These are phyloP conservation scores for Fusarium goolgardi DNA, from an alignment of 2,329 filamentous ascomycete genomes.

Conservation along the genomic window DNA sequence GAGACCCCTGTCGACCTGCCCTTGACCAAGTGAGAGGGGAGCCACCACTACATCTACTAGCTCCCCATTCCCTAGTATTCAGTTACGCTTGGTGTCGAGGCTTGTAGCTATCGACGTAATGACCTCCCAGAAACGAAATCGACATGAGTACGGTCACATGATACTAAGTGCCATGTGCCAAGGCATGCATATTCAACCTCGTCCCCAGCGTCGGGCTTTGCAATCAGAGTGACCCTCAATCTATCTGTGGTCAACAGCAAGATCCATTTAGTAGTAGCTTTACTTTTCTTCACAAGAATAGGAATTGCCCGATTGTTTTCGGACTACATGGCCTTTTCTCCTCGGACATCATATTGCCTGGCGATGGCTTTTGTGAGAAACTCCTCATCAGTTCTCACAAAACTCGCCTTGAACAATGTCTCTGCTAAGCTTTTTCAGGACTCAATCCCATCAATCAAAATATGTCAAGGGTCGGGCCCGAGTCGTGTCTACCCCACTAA, in stretches of 20 bases:
- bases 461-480: slow-evolving; percentile 14
- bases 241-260: neutral
- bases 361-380: slow-evolving; percentile 6
- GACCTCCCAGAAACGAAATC: neutral
- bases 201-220: neutral
- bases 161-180: neutral
- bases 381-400: slow-evolving; percentile 42
- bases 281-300: neutral
- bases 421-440: slow-evolving; percentile 25
- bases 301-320: neutral
- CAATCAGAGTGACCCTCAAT: neutral
- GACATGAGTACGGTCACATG: slow-evolving; percentile 2
- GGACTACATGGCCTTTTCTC: neutral
- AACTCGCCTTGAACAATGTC: slow-evolving; percentile 20
- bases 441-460: slow-evolving; percentile 22
- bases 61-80: slow-evolving; percentile 10
- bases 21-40: neutral
- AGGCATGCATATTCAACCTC: neutral
- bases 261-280: neutral
- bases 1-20: neutral
- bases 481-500: slow-evolving; percentile 29
- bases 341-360: neutral
- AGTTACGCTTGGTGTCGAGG: slow-evolving; percentile 2
- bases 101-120: slow-evolving; percentile 30
- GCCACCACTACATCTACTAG: slow-evolving; percentile 1